A percentile compares a stretch with the other conserved stretches of the same genome.
Conservation (phyloP, 2,329 filamentous ascomycete genomes). For the Chrysosporium queenslandicum region DNA sequence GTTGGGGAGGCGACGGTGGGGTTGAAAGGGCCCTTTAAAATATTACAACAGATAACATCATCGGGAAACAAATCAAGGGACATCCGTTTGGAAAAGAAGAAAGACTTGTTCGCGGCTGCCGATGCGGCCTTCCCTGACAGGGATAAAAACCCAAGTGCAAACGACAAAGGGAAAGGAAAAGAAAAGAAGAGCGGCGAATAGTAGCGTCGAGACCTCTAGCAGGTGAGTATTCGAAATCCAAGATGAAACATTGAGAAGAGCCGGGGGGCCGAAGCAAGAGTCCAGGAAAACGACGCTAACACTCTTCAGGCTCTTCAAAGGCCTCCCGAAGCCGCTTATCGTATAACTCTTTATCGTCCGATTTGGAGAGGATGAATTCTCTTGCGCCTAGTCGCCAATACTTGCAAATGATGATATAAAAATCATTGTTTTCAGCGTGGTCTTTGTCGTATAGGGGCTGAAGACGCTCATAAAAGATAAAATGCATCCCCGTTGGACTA, state of each 20-base stretch:
- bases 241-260: neutral
- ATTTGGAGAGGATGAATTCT: slow-evolving; percentile 13
- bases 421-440: slow-evolving; percentile 12
- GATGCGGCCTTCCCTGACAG: neutral
- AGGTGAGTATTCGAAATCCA: neutral
- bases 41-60: neutral
- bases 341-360: slow-evolving; percentile 16
- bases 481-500: neutral
- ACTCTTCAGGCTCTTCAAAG: neutral
- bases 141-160: neutral
- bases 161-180: neutral
- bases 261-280: neutral
- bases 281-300: neutral
- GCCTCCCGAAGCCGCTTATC: slow-evolving; percentile 14
- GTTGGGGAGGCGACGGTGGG: neutral
- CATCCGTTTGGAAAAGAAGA: neutral
- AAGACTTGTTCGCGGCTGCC: neutral
- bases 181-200: neutral
- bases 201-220: neutral
- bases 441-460: neutral
- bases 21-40: neutral
- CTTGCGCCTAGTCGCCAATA: slow-evolving; percentile 16
- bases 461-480: neutral
- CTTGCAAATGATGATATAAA: slow-evolving; percentile 14
- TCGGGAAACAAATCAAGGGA: neutral